Conservation (phyloP, 257 asterid genomes). For the Buddleja alternifolia region DNA sequence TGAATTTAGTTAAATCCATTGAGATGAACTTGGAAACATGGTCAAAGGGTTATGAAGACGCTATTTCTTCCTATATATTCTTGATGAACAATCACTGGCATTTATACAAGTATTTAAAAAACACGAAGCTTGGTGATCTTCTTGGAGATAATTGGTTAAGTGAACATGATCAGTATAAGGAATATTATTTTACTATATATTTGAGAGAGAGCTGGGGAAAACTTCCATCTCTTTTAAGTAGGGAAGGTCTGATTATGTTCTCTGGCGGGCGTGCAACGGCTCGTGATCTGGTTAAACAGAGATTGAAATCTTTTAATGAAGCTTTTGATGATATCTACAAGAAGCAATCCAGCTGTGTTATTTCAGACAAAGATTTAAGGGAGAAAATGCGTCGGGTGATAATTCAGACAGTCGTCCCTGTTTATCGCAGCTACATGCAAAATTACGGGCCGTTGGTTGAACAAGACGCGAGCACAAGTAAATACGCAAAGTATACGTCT, state of each 20-base stretch:
- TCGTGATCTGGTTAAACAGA: slow-evolving; percentile 81
- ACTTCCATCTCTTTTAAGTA: slow-evolving; percentile 70
- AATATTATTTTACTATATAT: slow-evolving; percentile 44
- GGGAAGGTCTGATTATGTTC: slow-evolving; percentile 85
- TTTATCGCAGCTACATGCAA: slow-evolving; percentile 92
- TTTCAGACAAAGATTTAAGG: slow-evolving; percentile 67
- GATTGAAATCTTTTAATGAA: slow-evolving; percentile 72
- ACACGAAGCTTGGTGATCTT: slow-evolving; percentile 65
- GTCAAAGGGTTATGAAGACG: slow-evolving; percentile 71
- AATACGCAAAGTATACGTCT: slow-evolving; percentile 71
- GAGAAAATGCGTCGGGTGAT: slow-evolving; percentile 61
- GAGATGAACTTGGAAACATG: slow-evolving; percentile 77
- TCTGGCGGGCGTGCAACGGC: slow-evolving; percentile 90
- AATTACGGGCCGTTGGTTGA: slow-evolving; percentile 91
- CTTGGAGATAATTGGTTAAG: slow-evolving; percentile 77
- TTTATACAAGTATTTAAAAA: slow-evolving; percentile 64
- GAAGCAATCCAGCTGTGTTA: slow-evolving; percentile 64
- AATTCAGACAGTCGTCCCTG: slow-evolving; percentile 77
- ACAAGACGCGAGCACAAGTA: slow-evolving; percentile 70
- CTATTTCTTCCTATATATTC: slow-evolving; percentile 53
- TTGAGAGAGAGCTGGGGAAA: slow-evolving; percentile 89
- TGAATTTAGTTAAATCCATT: slow-evolving; percentile 63
- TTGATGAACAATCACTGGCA: slow-evolving; percentile 91
- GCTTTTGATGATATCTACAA: slow-evolving; percentile 72
- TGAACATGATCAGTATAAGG: slow-evolving; percentile 64